A percentile compares a stretch with the other conserved stretches of the same genome.
phyloP scores from a whole-genome alignment of 305 asterid species.

The Fraxinus dipetala region DNA sequence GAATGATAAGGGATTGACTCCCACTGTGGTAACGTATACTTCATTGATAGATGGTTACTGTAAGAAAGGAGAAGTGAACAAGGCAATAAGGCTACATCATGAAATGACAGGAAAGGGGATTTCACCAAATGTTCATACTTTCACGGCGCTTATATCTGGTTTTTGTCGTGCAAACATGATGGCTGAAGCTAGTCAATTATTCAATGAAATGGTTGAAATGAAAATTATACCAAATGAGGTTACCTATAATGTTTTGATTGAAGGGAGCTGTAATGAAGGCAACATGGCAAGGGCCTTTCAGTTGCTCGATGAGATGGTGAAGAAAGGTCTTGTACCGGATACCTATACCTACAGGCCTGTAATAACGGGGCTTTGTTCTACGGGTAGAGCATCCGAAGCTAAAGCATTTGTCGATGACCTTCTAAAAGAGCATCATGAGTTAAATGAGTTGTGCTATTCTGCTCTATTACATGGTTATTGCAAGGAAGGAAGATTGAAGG shows the following conservation, averaged over 20 bases:
- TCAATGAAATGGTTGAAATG: constrained; percentile 52
- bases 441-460: constrained; percentile 76
- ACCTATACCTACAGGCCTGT: constrained; percentile 72
- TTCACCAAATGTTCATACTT: constrained; percentile 63
- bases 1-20: constrained; percentile 52
- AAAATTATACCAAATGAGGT: constrained; percentile 62
- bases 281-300: constrained; percentile 55
- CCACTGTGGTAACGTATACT: constrained; percentile 78
- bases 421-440: constrained; percentile 39
- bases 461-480: constrained; percentile 73
- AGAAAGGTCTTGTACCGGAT: constrained; percentile 70
- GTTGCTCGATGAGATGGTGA: constrained; percentile 65
- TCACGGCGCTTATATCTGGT: constrained; percentile 68
- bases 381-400: constrained; percentile 62
- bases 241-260: constrained; percentile 74
- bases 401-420: constrained; percentile 54
- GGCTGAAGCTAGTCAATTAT: constrained; percentile 56
- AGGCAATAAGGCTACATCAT: constrained; percentile 64
- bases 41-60: constrained; percentile 78
- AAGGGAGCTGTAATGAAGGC: constrained; percentile 67
- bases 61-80: constrained; percentile 51
- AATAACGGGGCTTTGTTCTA: constrained; percentile 62
- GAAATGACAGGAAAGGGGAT: constrained; percentile 80
- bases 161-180: constrained; percentile 54
- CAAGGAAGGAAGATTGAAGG: constrained; percentile 57